Base-by-base conservation (phyloP, 2,329 filamentous ascomycete genomes). In the Colletotrichum sp. region DNA sequence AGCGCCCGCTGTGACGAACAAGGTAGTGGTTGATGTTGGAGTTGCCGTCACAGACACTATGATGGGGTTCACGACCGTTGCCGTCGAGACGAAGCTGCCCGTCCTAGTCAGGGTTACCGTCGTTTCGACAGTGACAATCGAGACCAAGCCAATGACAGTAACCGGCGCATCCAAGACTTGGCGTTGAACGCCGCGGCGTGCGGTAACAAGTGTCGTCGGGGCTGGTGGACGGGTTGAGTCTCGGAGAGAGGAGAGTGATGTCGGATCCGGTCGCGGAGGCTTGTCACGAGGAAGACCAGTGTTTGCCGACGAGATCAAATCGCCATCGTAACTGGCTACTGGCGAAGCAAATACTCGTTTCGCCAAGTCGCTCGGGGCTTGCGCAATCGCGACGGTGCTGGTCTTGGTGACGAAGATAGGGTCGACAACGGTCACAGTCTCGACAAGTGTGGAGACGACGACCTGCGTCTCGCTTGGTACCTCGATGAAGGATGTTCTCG, bases 351-450 rank as follows among this genome's bases (percentile, higher is more conserved):
- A 16, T 12, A 0, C 8, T 26, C 30, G 4, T n/a, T 8, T 72
- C 34, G 74, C 48, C 48, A 77, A 21, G 14, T 24, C 76, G 13
- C 71, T 21, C 10, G 77, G 77, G 3, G 80, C 63, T 3, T 77
- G 80, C 12, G 78, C 78, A 7, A 80, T 77, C 1, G 80, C 82
- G 0, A 78, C 78, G 7, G 77, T 78, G 28, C 75, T 78, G 59
- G 81, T 81, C 28, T 81, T 75, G 12, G 80, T 81, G n/a, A 70
- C 72, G 14, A 79, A 60, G 9, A 71, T 34, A 5, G 81, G 81
- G 52, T 81, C 76, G 52, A 80, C 21, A 18, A 81, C 75, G 7
- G 81, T 82, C 55, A 84, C 76, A 2, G 80, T 78, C 28, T 80
- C 71, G 2, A 77, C 77, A 13, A 76, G 68, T 0, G 82, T 82